A percentile compares a stretch with the other conserved stretches of the same genome.
These are phyloP conservation scores for Crithidia expoeki DNA, from an alignment of 208 protist genomes.

Conservation along the genomic window DNA sequence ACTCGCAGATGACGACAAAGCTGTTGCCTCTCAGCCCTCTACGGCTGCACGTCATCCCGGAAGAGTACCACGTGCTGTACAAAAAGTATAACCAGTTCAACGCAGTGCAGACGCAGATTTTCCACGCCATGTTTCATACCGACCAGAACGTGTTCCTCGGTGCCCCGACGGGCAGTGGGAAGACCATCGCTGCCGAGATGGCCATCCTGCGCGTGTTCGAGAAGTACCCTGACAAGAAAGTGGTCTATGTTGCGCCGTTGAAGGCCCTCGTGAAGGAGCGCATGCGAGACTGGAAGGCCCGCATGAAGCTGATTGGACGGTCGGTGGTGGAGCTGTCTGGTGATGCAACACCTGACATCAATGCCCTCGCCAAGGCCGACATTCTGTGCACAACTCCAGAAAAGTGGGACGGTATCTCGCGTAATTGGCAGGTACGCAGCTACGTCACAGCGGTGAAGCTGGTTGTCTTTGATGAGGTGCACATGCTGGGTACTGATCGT, in stretches of 20 bases:
- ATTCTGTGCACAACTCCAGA: conserved; percentile 99
- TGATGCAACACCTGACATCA: conserved; percentile 95
- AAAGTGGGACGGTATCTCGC: conserved; percentile 99
- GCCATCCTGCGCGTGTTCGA: conserved; percentile 96
- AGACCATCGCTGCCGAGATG: conserved; percentile 99
- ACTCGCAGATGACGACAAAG: conserved; percentile 93
- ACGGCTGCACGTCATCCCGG: conserved; percentile 86
- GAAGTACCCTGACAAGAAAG: conserved; percentile 90
- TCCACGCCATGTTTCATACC: conserved; percentile 98
- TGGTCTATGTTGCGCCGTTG: conserved; percentile 99
- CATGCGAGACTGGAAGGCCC: conserved; percentile 96
- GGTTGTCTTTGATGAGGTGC: conserved; percentile 99
- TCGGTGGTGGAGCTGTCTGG: conserved; percentile 98
- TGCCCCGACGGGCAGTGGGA: conserved; percentile 98
- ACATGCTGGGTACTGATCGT: conserved; percentile 99
- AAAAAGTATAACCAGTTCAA: conserved; percentile 98
- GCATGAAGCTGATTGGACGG: conserved; percentile 93
- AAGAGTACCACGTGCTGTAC: conserved; percentile 87
- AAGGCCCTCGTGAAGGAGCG: conserved; percentile 99
- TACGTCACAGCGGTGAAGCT: conserved; percentile 96
- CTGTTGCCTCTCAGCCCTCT: conserved; percentile 96
- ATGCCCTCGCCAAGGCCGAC: conserved; percentile 92
- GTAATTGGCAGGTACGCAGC: conserved; percentile 97
- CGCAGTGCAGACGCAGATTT: conserved; percentile 99
- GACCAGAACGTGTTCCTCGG: conserved; percentile 98